Percentiles rank a stretch among this genome's conserved stretches.
phyloP scores from a whole-genome alignment of 805 yeast species.

The Cyberlindnera suaveolens region DNA sequence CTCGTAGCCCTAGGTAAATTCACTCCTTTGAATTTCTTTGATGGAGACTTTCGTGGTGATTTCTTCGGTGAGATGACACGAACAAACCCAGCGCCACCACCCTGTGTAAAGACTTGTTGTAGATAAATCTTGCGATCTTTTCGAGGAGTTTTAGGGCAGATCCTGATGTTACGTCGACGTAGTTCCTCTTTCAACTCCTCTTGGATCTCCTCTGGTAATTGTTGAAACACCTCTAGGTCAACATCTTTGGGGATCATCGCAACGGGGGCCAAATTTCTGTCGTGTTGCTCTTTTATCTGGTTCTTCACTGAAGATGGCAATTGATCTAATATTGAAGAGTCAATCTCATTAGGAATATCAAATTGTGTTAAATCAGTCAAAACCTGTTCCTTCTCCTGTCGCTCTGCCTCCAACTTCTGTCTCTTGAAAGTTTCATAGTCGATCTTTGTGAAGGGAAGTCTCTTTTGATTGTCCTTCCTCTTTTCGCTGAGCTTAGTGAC shows the following conservation, averaged over 20 bases:
- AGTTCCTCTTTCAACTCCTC: slow-evolving; percentile 53
- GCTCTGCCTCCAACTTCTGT: slow-evolving; percentile 2
- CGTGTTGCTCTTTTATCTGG: slow-evolving; percentile 11
- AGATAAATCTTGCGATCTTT: slow-evolving; percentile 15
- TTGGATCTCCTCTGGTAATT: slow-evolving; percentile 60
- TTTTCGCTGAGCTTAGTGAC: slow-evolving; percentile 48
- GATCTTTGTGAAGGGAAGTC: slow-evolving; percentile 27
- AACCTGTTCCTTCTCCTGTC: neutral
- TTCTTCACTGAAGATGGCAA: slow-evolving; percentile 18
- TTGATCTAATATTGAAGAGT: slow-evolving; percentile 21
- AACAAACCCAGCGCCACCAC: slow-evolving; percentile 11
- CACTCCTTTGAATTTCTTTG: slow-evolving; percentile 9
- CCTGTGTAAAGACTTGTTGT: slow-evolving; percentile 18
- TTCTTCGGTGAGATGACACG: slow-evolving; percentile 10
- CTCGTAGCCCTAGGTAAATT: neutral
- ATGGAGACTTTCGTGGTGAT: slow-evolving; percentile 11
- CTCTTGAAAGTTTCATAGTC: slow-evolving; percentile 8
- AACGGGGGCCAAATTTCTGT: slow-evolving; percentile 15
- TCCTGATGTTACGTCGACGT: slow-evolving; percentile 30
- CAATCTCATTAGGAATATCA: slow-evolving; percentile 25
- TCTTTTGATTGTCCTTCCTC: slow-evolving; percentile 25
- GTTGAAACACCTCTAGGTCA: slow-evolving; percentile 59
- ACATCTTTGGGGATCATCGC: slow-evolving; percentile 30
- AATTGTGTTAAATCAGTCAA: slow-evolving; percentile 11
- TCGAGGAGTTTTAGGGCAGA: slow-evolving; percentile 18